These are phyloP conservation scores for Penicillium arizonense DNA, from an alignment of 495 filamentous ascomycete genomes.

Conservation along the genomic window DNA sequence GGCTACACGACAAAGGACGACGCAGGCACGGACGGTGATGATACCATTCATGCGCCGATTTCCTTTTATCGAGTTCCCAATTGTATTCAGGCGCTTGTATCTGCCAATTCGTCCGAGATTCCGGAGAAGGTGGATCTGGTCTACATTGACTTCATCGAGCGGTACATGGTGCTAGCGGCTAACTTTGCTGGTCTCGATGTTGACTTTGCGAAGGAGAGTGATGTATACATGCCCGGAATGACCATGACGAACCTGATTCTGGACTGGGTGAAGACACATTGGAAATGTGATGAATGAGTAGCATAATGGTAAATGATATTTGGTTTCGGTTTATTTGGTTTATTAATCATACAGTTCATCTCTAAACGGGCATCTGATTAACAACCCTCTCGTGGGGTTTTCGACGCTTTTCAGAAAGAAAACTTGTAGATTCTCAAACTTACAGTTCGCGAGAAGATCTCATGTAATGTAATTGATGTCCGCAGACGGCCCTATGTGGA, in stretches of 20 bases:
- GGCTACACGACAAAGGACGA: constrained; percentile 93
- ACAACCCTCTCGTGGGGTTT: too few species aligned
- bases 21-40: constrained; percentile 82
- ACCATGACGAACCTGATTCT: constrained; percentile 74
- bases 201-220: constrained; percentile 55
- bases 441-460: too few species aligned
- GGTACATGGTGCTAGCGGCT: constrained; percentile 71
- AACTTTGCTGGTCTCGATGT: constrained; percentile 60
- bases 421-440: background rate
- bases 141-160: constrained; percentile 87
- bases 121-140: constrained; percentile 81
- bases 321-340: background rate
- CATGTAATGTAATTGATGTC: too few species aligned
- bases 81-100: constrained; percentile 68
- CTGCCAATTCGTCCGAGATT: constrained; percentile 35
- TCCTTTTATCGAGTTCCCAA: constrained; percentile 78
- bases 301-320: background rate
- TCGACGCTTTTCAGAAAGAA: too few species aligned
- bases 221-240: constrained; percentile 60
- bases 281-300: constrained; percentile 47
- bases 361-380: too few species aligned
- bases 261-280: constrained; percentile 77
- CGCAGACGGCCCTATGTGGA: background rate
- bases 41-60: constrained; percentile 77
- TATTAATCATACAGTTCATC: background rate